Evolutionary conservation across 345 rosid genomes (phyloP).

Genomic region (Laguncularia racemosa): DNA sequence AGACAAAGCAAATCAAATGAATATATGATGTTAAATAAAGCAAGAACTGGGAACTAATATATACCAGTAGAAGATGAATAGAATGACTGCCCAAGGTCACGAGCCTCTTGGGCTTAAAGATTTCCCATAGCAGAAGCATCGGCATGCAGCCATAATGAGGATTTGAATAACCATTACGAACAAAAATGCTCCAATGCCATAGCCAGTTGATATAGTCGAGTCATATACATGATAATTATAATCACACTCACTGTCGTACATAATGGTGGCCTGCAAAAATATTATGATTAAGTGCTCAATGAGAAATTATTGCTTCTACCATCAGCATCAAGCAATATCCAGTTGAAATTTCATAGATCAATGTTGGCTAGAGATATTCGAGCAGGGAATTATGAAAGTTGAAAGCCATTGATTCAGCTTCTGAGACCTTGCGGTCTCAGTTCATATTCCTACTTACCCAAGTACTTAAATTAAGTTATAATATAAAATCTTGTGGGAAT

Average conservation of each 20-base stretch:
- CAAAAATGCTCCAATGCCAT: constrained; percentile 72
- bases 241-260: constrained; percentile 32
- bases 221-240: constrained; percentile 66
- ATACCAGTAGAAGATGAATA: constrained; percentile 86
- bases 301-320: background rate
- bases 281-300: background rate
- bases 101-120: constrained; percentile 75
- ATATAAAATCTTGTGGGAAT: too few relatives aligned
- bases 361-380: too few relatives aligned
- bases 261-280: constrained; percentile 46
- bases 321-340: constrained; percentile 1
- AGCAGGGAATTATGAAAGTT: too few relatives aligned
- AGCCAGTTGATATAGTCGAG: constrained; percentile 79
- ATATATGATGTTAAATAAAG: background rate
- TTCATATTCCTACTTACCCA: too few relatives aligned
- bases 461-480: too few relatives aligned
- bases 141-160: constrained; percentile 69
- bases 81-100: constrained; percentile 79
- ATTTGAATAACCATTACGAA: constrained; percentile 66
- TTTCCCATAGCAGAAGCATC: constrained; percentile 92
- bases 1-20: background rate
- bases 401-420: too few relatives aligned
- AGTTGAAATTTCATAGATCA: too few relatives aligned
- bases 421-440: too few relatives aligned
- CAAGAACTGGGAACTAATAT: background rate